phyloP scores from a whole-genome alignment of 2,329 filamentous ascomycete species.

The Pseudogymnoascus sp. region DNA sequence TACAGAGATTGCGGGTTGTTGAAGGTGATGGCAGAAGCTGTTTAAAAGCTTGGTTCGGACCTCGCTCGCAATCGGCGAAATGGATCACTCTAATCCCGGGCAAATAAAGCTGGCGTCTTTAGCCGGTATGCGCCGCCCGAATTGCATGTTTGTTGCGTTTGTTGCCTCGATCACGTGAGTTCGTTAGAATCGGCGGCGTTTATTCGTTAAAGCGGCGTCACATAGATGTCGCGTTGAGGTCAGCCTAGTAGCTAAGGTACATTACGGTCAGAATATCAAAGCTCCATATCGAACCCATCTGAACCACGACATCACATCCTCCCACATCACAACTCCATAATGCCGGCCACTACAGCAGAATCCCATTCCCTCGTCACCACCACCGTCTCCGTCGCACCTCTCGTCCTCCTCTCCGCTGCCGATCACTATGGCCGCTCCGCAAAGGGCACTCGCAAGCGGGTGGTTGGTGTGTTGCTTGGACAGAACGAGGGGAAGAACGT shows the following conservation, averaged over 20 bases:
- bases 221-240: conserved; percentile 1
- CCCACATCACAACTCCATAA: conserved; percentile 37
- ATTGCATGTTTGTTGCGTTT: neutral
- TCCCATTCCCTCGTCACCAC: conserved; percentile 89
- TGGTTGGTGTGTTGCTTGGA: conserved; percentile 88
- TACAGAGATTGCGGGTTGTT: conserved; percentile 12
- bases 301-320: conserved; percentile 1
- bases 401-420: conserved; percentile 94
- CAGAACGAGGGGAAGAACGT: conserved; percentile 96
- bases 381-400: conserved; percentile 92
- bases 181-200: neutral
- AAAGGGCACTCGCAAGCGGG: conserved; percentile 77
- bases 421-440: conserved; percentile 95
- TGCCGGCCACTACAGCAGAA: conserved; percentile 96
- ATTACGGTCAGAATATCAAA: conserved; percentile 1
- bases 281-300: conserved; percentile 8
- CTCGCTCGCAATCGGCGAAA: conserved; percentile 7
- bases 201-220: conserved; percentile 5
- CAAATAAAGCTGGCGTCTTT: conserved; percentile 8
- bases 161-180: neutral
- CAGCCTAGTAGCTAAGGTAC: conserved; percentile 8
- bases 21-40: conserved; percentile 13
- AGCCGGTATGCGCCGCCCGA: conserved; percentile 7
- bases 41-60: conserved; percentile 11
- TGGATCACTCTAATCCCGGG: conserved; percentile 2